Conservation (phyloP, 805 yeast species). For the Diddensiella santjacobensis region DNA sequence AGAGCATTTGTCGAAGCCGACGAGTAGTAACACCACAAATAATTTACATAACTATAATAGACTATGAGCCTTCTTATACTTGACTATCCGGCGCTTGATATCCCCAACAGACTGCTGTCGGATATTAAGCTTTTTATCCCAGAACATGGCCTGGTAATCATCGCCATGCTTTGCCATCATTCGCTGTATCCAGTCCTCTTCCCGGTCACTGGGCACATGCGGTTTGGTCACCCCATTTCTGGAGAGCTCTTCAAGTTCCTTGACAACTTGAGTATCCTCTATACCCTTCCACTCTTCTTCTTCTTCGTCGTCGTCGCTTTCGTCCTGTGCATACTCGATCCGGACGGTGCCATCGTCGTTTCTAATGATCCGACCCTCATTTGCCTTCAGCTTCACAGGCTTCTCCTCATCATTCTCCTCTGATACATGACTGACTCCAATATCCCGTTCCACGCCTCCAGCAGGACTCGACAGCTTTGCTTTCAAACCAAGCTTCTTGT, state of each 20-base stretch:
- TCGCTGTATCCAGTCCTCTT: constrained; percentile 62
- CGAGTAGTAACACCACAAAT: not conserved
- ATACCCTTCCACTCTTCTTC: constrained; percentile 27
- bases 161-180: constrained; percentile 80
- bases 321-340: constrained; percentile 49
- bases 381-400: constrained; percentile 35
- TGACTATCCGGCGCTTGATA: constrained; percentile 61
- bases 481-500: constrained; percentile 72
- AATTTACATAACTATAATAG: constrained; percentile 25
- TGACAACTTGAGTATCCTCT: constrained; percentile 53
- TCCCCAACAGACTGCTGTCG: constrained; percentile 85
- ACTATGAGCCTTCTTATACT: constrained; percentile 57
- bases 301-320: constrained; percentile 28
- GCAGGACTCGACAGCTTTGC: constrained; percentile 62
- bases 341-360: constrained; percentile 65
- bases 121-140: constrained; percentile 82
- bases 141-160: constrained; percentile 82
- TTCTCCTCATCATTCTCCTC: constrained; percentile 41
- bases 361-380: constrained; percentile 67
- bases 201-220: constrained; percentile 65
- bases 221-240: constrained; percentile 40
- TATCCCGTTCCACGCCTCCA: constrained; percentile 71
- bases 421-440: constrained; percentile 25
- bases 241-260: constrained; percentile 63
- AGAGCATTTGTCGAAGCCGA: constrained; percentile 59